These are phyloP conservation scores for Candida suzukii DNA, from an alignment of 805 yeast genomes.

Conservation along the genomic window DNA sequence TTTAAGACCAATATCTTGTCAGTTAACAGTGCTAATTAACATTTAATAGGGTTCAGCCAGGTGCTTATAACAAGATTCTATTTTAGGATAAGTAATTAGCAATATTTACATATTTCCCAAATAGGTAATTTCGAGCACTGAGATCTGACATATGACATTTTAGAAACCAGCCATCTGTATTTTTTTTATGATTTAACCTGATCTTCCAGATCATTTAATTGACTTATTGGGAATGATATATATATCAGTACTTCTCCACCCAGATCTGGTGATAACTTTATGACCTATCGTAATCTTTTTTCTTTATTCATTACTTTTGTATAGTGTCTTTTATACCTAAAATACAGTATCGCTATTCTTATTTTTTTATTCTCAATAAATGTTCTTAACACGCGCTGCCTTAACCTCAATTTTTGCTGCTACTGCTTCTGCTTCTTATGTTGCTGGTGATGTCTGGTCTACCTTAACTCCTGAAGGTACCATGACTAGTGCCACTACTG, in stretches of 20 bases:
- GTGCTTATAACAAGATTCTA: no score
- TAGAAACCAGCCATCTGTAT: conserved; percentile 1
- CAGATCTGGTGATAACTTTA: neutral
- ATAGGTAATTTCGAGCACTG: conserved; percentile 1
- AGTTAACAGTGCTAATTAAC: no score
- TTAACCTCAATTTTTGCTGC: conserved; percentile 19
- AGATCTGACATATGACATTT: neutral
- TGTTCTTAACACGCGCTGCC: neutral
- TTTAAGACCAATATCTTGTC: no score
- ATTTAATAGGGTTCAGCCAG: no score
- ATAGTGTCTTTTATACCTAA: no score
- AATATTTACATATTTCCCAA: conserved; percentile 4
- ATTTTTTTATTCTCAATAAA: neutral
- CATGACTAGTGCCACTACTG: conserved; percentile 45
- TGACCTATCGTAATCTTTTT: neutral
- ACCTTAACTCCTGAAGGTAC: conserved; percentile 59
- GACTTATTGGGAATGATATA: neutral
- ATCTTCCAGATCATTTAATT: neutral
- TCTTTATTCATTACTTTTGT: neutral
- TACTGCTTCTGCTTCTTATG: conserved; percentile 34
- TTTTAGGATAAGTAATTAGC: conserved; percentile 1
- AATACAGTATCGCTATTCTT: no score
- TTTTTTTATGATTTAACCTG: neutral
- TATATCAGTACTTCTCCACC: neutral
- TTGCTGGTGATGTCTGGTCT: conserved; percentile 55